Evolutionary conservation across 768 basidiomycete species (phyloP).

Genomic region (Panellus pusillus): DNA sequence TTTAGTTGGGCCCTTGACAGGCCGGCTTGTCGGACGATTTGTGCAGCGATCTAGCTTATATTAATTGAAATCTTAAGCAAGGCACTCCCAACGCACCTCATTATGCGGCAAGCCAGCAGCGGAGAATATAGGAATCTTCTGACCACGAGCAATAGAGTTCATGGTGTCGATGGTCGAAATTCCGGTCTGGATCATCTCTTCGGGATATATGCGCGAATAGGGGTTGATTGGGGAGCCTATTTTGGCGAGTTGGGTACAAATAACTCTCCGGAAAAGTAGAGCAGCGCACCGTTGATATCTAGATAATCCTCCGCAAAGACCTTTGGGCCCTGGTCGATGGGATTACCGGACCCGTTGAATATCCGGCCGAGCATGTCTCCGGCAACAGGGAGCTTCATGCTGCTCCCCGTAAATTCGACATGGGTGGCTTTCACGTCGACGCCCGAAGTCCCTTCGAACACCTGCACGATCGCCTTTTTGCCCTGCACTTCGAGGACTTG

Average conservation of each 20-base stretch:
- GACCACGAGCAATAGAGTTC: constrained; percentile 99
- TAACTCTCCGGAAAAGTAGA: constrained; percentile 9
- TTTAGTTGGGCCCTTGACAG: constrained; percentile 96
- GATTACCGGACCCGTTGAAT: constrained; percentile 98
- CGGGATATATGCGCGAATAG: constrained; percentile 97
- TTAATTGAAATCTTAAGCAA: constrained; percentile 7
- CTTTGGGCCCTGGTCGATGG: constrained; percentile 98
- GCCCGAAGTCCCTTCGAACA: constrained; percentile 97
- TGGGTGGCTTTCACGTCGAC: constrained; percentile 97
- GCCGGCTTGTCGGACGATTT: constrained; percentile 99
- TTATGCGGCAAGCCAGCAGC: constrained; percentile 99
- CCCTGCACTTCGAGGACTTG: constrained; percentile 98
- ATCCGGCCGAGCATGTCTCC: constrained; percentile 99
- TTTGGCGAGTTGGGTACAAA: constrained; percentile 19
- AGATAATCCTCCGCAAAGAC: constrained; percentile 99
- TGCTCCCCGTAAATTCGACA: constrained; percentile 96
- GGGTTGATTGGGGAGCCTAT: constrained; percentile 97
- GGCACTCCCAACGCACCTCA: constrained; percentile 57
- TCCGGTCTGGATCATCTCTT: constrained; percentile 99
- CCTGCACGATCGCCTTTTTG: constrained; percentile 98
- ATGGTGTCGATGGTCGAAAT: constrained; percentile 97
- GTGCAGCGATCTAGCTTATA: constrained; percentile 84
- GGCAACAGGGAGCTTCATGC: constrained; percentile 98
- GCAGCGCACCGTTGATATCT: constrained; percentile 89
- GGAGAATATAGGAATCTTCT: constrained; percentile 99